Percentiles rank a stretch among this genome's conserved stretches.
Conservation (phyloP, 2,329 filamentous ascomycete species). For the Rhynchosporium graminicola region DNA sequence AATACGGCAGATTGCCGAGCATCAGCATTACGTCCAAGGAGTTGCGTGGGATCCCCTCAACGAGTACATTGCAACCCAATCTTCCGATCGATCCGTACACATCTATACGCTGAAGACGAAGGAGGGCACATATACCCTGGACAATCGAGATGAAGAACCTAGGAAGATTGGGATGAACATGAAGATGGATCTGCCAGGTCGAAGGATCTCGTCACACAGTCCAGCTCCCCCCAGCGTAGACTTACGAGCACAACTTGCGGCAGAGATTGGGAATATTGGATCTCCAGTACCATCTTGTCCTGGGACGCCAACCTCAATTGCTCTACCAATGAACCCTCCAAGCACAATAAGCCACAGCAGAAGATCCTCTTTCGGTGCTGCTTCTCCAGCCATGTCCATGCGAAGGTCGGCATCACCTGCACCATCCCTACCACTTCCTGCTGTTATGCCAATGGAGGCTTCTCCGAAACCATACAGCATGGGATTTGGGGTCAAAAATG, state of each 20-base stretch:
- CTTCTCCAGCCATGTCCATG: constrained; percentile 60
- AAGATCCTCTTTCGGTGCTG: constrained; percentile 86
- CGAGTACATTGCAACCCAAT: constrained; percentile 97
- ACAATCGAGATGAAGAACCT: constrained; percentile 60
- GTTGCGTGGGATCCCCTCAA: constrained; percentile 98
- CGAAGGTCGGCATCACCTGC: constrained; percentile 90
- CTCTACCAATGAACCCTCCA: constrained; percentile 94
- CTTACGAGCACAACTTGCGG: constrained; percentile 57
- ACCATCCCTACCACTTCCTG: constrained; percentile 88
- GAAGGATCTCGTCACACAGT: constrained; percentile 87
- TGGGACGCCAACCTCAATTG: constrained; percentile 86
- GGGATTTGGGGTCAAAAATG: constrained; percentile 72
- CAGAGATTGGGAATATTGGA: constrained; percentile 62
- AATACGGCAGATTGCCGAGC: constrained; percentile 92
- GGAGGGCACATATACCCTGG: constrained; percentile 88
- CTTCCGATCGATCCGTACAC: constrained; percentile 95
- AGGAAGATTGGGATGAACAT: constrained; percentile 76
- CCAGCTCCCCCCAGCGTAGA: constrained; percentile 85
- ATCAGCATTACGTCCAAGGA: constrained; percentile 97
- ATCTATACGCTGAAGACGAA: constrained; percentile 97
- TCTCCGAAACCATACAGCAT: constrained; percentile 69
- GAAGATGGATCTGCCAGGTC: constrained; percentile 87
- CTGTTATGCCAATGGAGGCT: constrained; percentile 89
- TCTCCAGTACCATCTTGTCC: constrained; percentile 90
- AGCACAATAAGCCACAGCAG: constrained; percentile 85